A percentile compares a stretch with the other conserved stretches of the same genome.
Conservation (phyloP, 176 grass and related monocot genomes). For the Cocos nucifera region DNA sequence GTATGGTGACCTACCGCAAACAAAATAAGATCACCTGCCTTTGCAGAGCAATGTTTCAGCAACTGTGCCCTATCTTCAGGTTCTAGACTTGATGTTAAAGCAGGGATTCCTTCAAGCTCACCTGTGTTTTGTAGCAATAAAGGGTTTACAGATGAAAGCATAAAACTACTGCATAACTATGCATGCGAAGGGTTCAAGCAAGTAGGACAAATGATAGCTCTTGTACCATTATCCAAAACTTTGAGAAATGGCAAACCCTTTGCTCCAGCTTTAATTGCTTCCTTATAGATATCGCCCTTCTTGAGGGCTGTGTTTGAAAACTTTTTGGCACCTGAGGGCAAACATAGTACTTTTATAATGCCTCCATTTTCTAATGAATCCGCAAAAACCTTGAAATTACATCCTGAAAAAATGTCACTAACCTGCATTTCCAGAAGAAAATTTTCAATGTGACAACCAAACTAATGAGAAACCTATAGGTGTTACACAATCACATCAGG, state of each 20-base stretch:
- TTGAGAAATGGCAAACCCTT: conserved; percentile 97
- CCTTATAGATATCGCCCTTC: conserved; percentile 74
- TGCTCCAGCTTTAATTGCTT: conserved; percentile 89
- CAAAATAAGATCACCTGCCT: conserved; percentile 75
- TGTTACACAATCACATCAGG: too few relatives aligned
- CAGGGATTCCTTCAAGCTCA: conserved; percentile 74
- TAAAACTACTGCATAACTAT: too few relatives aligned
- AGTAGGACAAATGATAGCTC: too few relatives aligned
- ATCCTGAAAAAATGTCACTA: conserved; percentile 48
- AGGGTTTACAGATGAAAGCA: background rate
- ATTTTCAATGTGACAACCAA: too few relatives aligned
- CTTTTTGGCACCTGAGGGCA: conserved; percentile 54
- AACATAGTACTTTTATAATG: conserved; percentile 63
- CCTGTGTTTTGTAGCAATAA: conserved; percentile 26
- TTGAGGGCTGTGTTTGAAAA: conserved; percentile 97
- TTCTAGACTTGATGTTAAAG: conserved; percentile 59
- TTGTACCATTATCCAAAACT: conserved; percentile 70
- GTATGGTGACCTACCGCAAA: conserved; percentile 73
- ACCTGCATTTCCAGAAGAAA: conserved; percentile 47
- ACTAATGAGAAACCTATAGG: too few relatives aligned
- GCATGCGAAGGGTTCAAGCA: too few relatives aligned
- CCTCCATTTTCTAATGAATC: conserved; percentile 74
- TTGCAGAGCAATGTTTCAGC: conserved; percentile 38
- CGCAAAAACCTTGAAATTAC: conserved; percentile 86
- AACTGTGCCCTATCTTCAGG: conserved; percentile 55